Evolutionary conservation across 257 asterid species (phyloP).

Genomic region (Gynochthodes officinalis): DNA sequence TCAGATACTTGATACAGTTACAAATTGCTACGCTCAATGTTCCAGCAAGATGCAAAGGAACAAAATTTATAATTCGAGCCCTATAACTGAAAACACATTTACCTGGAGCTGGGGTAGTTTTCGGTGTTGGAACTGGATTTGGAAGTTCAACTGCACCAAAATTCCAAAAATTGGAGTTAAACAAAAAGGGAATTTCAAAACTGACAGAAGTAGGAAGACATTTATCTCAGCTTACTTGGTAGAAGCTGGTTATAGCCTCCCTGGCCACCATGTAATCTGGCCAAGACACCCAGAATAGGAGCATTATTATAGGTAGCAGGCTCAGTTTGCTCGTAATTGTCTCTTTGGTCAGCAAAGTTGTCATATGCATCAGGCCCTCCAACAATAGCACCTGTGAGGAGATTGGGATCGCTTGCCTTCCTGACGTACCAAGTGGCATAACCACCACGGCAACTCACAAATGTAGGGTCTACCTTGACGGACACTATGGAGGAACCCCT

Average conservation of each 20-base stretch:
- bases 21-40: too few relatives aligned
- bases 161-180: neutral
- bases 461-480: conserved; percentile 55
- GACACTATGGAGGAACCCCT: conserved; percentile 93
- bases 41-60: too few relatives aligned
- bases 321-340: conserved; percentile 94
- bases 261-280: conserved; percentile 75
- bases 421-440: conserved; percentile 91
- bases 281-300: conserved; percentile 77
- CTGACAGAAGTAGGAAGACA: neutral
- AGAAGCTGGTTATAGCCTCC: conserved; percentile 81
- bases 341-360: conserved; percentile 90
- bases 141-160: conserved; percentile 43
- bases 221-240: conserved; percentile 47
- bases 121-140: conserved; percentile 44
- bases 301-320: conserved; percentile 99
- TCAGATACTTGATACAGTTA: neutral
- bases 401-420: conserved; percentile 78
- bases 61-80: neutral
- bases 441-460: conserved; percentile 91
- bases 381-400: conserved; percentile 85
- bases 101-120: conserved; percentile 59
- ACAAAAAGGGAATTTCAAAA: neutral
- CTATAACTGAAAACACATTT: conserved; percentile 11
- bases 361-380: conserved; percentile 99